Evolutionary conservation across 139 green algal species (phyloP), one percentile per base, ranked within the genome.

Genomic region (Parachlorella kessleri): DNA sequence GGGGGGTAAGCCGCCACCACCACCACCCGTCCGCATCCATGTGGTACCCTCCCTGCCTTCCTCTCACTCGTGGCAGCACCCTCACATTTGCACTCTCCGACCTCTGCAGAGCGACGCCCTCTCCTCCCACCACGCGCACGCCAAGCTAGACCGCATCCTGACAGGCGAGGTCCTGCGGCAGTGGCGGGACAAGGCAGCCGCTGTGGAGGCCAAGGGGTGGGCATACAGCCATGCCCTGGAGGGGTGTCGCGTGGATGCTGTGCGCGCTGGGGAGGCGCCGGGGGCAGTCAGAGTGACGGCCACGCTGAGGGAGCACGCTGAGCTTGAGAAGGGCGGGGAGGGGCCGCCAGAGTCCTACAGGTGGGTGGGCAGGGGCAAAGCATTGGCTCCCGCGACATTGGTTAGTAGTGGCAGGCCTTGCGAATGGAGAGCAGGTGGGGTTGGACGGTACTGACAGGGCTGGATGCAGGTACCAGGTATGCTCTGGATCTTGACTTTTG

Each of bases 151-250:
- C 41, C 35, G 30, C 26, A 42, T 87, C 28, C 64, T 87, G 33
- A 37, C 41, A 1, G 77, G 76, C 1, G 55, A 80, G 4, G 32
- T 87, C 41, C 77, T 82, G 65, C 30, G 55, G 36, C 67, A 83
- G 63, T 87, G 82, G 82, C 72, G 48, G 26, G 71, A 77, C 23
- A 55, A 77, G 3, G 76, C 81, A 24, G 30, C 26, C 23, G 68
- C 64, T 32, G 70, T 86, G 33, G 32, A 83, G 64, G 39, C 32
- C 36, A 83, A 86, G 66, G 76, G 76, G 38, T 84, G 77, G 71
- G 70, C 67, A 76, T 87, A 87, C 76, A 37, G 53, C 26, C 82
- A 87, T 54, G 36, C 55, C 28, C 67, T 79, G 68, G 75, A 86
- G 54, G 64, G 55, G 32, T 66, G 59, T 70, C 64, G 79, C 37